A percentile compares a stretch with the other conserved stretches of the same genome.
Conservation (phyloP, 2,329 filamentous ascomycete species). For the Ophiostoma fasciatum region DNA sequence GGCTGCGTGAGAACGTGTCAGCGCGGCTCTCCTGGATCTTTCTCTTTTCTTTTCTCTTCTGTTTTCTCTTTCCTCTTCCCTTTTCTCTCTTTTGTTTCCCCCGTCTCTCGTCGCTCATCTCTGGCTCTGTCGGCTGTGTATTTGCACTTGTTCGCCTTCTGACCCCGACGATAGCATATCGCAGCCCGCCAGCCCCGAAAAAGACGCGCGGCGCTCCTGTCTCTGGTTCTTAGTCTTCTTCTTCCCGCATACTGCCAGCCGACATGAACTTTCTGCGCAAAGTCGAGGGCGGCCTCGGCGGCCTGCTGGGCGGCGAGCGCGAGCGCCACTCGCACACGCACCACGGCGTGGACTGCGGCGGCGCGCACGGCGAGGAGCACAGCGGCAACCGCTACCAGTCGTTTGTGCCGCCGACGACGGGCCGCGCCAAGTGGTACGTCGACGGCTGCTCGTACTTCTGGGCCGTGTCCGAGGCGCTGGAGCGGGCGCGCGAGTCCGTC, state of each 20-base stretch:
- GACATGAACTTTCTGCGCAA: slow-evolving; percentile 29
- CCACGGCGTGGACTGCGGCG: slow-evolving; percentile 26
- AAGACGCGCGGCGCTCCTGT: too few species aligned
- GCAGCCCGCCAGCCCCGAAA: too few species aligned
- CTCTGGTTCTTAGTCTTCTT: not conserved
- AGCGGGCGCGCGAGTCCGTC: slow-evolving; percentile 54
- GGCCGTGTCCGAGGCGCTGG: slow-evolving; percentile 66
- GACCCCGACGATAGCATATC: too few species aligned
- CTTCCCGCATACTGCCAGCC: not conserved
- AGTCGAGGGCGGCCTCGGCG: slow-evolving; percentile 16
- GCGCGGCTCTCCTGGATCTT: not conserved
- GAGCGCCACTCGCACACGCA: slow-evolving; percentile 32
- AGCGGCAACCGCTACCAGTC: slow-evolving; percentile 42
- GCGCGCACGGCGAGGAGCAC: slow-evolving; percentile 27
- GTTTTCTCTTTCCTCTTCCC: too few species aligned
- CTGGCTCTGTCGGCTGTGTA: too few species aligned
- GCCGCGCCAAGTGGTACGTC: slow-evolving; percentile 77
- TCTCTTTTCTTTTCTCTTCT: not conserved
- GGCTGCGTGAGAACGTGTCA: too few species aligned
- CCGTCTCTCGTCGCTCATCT: not conserved
- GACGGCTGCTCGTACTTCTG: slow-evolving; percentile 76
- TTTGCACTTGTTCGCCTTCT: too few species aligned
- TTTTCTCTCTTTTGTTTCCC: not conserved
- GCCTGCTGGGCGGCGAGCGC: slow-evolving; percentile 7
- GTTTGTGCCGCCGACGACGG: slow-evolving; percentile 59